Conservation (phyloP, 2,329 filamentous ascomycete species). For the Monilinia aucupariae region DNA sequence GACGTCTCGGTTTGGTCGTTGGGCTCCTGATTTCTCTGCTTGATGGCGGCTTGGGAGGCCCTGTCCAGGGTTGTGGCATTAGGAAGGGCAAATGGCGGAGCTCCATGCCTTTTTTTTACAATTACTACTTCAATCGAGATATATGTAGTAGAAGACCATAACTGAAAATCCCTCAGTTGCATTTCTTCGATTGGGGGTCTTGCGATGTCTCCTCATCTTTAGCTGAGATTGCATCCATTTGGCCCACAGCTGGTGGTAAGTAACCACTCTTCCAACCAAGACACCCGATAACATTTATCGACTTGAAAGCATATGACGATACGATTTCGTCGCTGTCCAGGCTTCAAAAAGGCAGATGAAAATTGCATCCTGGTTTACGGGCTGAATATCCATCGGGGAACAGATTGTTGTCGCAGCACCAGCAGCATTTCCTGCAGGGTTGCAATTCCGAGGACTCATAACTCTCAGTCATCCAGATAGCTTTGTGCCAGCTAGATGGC, state of each 20-base stretch:
- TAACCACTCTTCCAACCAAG: background rate
- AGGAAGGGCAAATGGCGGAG: slow-evolving; percentile 42
- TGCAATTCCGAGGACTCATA: slow-evolving; percentile 42
- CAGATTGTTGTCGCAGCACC: slow-evolving; percentile 44
- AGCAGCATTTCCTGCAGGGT: slow-evolving; percentile 43
- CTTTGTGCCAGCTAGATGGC: slow-evolving; percentile 41
- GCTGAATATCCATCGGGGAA: slow-evolving; percentile 44
- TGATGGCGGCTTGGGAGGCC: slow-evolving; percentile 12
- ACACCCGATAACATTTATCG: background rate
- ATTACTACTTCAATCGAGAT: slow-evolving; percentile 34
- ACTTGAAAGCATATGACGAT: slow-evolving; percentile 40
- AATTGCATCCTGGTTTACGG: slow-evolving; percentile 39
- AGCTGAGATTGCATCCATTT: slow-evolving; percentile 42
- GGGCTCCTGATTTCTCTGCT: slow-evolving; percentile 33
- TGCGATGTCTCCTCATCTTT: slow-evolving; percentile 39
- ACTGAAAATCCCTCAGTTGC: slow-evolving; percentile 32
- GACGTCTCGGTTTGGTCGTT: slow-evolving; percentile 42
- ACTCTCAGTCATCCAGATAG: slow-evolving; percentile 38
- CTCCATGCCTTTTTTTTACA: slow-evolving; percentile 44
- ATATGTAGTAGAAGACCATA: background rate
- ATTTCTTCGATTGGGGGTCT: slow-evolving; percentile 40
- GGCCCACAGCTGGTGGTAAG: slow-evolving; percentile 32
- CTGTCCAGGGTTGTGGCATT: slow-evolving; percentile 39
- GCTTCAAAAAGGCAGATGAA: slow-evolving; percentile 39
- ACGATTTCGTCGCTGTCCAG: slow-evolving; percentile 55